Conservation (phyloP, 345 rosid species). For the Euclidium syriacum region DNA sequence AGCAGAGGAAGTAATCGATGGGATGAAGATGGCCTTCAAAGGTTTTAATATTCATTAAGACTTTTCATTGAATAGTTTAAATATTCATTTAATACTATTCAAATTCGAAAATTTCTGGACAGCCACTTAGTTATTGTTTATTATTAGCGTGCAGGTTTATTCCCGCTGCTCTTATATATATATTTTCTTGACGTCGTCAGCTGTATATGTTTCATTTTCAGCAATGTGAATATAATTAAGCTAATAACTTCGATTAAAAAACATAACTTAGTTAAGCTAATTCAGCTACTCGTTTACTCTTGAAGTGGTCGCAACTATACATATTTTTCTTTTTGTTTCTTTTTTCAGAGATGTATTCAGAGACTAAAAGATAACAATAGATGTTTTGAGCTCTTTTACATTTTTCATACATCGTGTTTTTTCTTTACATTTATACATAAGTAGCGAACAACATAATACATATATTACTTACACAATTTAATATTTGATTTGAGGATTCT, state of each 20-base stretch:
- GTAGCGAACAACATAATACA: not conserved
- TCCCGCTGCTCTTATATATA: too few species aligned
- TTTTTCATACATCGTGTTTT: too few species aligned
- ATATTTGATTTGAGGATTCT: not conserved
- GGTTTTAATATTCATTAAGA: not conserved
- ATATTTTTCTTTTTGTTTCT: too few species aligned
- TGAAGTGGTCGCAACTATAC: not conserved
- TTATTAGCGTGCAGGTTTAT: not conserved
- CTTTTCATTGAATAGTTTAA: constrained; percentile 2
- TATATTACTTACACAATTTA: not conserved
- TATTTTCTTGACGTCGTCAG: too few species aligned
- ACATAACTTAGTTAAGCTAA: not conserved
- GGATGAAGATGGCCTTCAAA: constrained; percentile 1
- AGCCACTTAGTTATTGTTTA: not conserved
- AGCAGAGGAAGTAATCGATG: constrained; percentile 9
- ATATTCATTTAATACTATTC: not conserved
- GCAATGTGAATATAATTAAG: not conserved
- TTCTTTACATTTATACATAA: too few species aligned
- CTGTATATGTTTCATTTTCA: not conserved
- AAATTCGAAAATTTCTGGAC: not conserved
- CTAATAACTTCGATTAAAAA: too few species aligned
- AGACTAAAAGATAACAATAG: too few species aligned
- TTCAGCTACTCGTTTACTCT: not conserved
- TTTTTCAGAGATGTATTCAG: too few species aligned
- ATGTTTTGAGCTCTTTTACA: too few species aligned